Conservation (phyloP, 768 basidiomycete species). For the Cystobasidium onofrii region DNA sequence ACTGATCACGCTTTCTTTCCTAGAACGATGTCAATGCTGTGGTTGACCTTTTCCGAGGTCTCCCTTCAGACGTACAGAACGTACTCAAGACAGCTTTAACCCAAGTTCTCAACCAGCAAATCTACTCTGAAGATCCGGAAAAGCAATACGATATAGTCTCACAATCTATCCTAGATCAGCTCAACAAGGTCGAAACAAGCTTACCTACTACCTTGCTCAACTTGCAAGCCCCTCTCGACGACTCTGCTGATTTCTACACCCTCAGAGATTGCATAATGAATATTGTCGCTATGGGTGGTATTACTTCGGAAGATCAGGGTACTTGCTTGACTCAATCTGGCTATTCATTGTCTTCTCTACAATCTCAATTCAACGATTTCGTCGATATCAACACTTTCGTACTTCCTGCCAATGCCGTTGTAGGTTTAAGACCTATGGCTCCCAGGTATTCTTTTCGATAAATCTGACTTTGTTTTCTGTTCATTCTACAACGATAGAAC, state of each 20-base stretch:
- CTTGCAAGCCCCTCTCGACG: conserved; percentile 11
- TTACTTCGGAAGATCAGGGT: background rate
- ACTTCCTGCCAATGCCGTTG: background rate
- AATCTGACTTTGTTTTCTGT: too few relatives aligned
- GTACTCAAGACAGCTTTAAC: conserved; percentile 25
- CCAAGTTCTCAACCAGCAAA: conserved; percentile 12
- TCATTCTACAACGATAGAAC: background rate
- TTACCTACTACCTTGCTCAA: conserved; percentile 3
- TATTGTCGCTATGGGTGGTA: conserved; percentile 26
- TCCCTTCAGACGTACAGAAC: conserved; percentile 9
- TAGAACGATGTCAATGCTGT: conserved; percentile 18
- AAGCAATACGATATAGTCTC: conserved; percentile 18
- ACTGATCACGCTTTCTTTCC: background rate
- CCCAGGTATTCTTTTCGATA: too few relatives aligned
- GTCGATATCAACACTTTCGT: conserved; percentile 10
- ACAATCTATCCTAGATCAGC: background rate
- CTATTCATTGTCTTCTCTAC: conserved; percentile 2
- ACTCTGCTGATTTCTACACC: conserved; percentile 9
- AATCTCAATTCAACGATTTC: conserved; percentile 17
- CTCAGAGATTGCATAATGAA: conserved; percentile 4
- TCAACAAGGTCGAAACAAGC: conserved; percentile 4
- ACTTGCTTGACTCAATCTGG: conserved; percentile 19
- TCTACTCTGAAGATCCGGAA: conserved; percentile 6
- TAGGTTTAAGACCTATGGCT: background rate
- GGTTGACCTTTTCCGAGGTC: conserved; percentile 6